phyloP scores from a whole-genome alignment of 306 rosid species.

The Rosa persica region DNA sequence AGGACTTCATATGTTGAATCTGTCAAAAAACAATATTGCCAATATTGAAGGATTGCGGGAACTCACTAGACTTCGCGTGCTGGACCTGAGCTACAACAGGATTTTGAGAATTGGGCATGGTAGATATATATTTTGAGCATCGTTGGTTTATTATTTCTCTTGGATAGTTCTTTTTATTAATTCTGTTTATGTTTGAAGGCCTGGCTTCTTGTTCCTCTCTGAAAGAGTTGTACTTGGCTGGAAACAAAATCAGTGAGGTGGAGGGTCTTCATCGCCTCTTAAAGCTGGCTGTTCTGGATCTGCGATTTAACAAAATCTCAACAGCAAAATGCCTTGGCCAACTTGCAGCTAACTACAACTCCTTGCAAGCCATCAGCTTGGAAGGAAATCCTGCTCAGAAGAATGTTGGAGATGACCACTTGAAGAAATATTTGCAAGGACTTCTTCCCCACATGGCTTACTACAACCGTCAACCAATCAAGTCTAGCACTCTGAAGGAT shows the following conservation, averaged over 20 bases:
- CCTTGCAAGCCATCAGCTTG: constrained; percentile 84
- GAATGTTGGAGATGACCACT: constrained; percentile 93
- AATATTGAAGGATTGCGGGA: constrained; percentile 87
- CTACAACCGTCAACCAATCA: constrained; percentile 66
- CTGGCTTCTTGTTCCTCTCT: constrained; percentile 85
- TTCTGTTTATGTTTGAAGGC: constrained; percentile 46
- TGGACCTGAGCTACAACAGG: constrained; percentile 89
- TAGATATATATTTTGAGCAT: constrained; percentile 33
- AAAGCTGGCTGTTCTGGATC: constrained; percentile 74
- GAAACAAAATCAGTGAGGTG: constrained; percentile 93
- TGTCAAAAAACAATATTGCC: constrained; percentile 77
- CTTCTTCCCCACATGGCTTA: constrained; percentile 89
- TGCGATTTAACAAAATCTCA: constrained; percentile 85
- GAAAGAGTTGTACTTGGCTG: constrained; percentile 90
- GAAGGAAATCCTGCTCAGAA: constrained; percentile 95
- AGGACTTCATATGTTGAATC: constrained; percentile 81
- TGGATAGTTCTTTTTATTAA: constrained; percentile 13
- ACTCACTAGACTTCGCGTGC: constrained; percentile 81
- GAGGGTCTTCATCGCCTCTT: constrained; percentile 97
- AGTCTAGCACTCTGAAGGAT: constrained; percentile 60
- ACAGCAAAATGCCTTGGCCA: constrained; percentile 93
- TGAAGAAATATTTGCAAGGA: constrained; percentile 80
- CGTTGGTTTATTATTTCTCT: not conserved
- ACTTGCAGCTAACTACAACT: constrained; percentile 88
- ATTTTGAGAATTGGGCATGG: constrained; percentile 88